Conservation (phyloP, 179 eudicot species). For the Amaranthus tricolor region DNA sequence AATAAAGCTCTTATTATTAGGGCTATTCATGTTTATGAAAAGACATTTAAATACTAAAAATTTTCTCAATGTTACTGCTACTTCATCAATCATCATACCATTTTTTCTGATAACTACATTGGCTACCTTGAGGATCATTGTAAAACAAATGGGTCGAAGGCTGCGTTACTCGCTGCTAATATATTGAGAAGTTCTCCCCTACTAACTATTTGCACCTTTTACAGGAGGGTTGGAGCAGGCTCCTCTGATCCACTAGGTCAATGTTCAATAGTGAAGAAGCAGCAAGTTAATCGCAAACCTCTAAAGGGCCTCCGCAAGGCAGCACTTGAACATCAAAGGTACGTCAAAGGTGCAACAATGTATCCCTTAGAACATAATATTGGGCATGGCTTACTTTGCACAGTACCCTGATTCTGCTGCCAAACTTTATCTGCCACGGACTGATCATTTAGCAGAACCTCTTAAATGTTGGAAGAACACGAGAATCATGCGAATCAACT, state of each 20-base stretch:
- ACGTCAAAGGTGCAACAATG: slow-evolving; percentile 68
- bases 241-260: slow-evolving; percentile 56
- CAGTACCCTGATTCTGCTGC: slow-evolving; percentile 41
- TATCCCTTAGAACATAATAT: slow-evolving; percentile 86
- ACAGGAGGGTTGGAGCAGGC: slow-evolving; percentile 89
- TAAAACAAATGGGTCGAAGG: neutral
- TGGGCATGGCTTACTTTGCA: slow-evolving; percentile 79
- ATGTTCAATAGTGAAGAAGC: slow-evolving; percentile 55
- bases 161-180: neutral
- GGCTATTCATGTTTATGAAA: too few relatives aligned
- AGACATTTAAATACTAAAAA: too few relatives aligned
- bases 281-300: slow-evolving; percentile 35
- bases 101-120: too few relatives aligned
- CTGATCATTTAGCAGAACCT: neutral
- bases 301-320: slow-evolving; percentile 45
- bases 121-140: neutral
- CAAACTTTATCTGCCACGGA: neutral
- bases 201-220: slow-evolving; percentile 5
- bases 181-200: neutral
- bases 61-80: too few relatives aligned
- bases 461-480: neutral
- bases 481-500: neutral
- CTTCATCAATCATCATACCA: too few relatives aligned
- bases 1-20: too few relatives aligned
- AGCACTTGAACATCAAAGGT: slow-evolving; percentile 66